phyloP scores from a whole-genome alignment of 345 rosid genomes.

The Dovyalis caffra region DNA sequence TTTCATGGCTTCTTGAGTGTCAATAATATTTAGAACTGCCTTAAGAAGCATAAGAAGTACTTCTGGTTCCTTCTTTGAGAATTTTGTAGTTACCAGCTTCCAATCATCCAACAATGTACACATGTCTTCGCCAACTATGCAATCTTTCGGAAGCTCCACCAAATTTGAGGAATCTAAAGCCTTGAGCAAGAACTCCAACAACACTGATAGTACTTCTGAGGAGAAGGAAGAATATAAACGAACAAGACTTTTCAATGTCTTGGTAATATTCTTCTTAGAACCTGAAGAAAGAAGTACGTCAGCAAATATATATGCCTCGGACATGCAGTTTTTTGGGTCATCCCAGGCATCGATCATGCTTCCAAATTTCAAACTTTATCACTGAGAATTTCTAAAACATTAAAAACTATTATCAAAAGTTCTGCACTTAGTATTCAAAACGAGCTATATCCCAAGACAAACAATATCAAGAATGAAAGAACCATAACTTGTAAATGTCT shows the following conservation, averaged over 20 bases:
- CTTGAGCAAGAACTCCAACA: conserved; percentile 58
- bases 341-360: not conserved
- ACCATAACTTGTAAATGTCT: not conserved
- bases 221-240: conserved; percentile 65
- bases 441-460: not conserved
- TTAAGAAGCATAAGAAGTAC: conserved; percentile 62
- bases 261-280: conserved; percentile 45
- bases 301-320: conserved; percentile 12
- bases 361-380: not conserved
- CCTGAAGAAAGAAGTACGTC: conserved; percentile 46
- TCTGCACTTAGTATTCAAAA: not conserved
- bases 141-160: conserved; percentile 34
- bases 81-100: conserved; percentile 56
- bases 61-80: conserved; percentile 75
- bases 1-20: conserved; percentile 40
- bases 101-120: conserved; percentile 50
- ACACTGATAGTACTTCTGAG: conserved; percentile 64
- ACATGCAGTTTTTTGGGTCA: conserved; percentile 1
- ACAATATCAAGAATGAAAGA: not conserved
- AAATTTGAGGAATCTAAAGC: conserved; percentile 47
- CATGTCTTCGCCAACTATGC: conserved; percentile 29
- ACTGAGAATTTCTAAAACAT: not conserved
- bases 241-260: conserved; percentile 53
- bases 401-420: not conserved
- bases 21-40: conserved; percentile 56